These are phyloP conservation scores for Exophiala viscosa DNA, from an alignment of 2,329 filamentous ascomycete species.

Conservation along the genomic window DNA sequence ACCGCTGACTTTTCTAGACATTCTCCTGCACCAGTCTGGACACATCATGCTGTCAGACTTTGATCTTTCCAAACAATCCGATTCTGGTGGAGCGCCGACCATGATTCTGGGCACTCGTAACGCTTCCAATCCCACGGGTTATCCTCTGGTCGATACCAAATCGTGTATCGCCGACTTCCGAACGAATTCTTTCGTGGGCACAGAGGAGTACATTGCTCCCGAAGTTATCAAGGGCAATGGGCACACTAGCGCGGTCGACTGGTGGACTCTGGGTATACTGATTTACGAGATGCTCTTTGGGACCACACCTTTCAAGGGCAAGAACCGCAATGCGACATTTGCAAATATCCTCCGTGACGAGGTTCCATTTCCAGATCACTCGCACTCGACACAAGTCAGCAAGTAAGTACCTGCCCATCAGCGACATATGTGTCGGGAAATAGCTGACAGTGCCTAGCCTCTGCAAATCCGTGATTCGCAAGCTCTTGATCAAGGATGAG, in stretches of 20 bases:
- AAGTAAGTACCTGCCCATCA: conserved; percentile 63
- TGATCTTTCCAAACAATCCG: conserved; percentile 96
- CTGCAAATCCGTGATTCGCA: conserved; percentile 94
- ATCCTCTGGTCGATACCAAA: conserved; percentile 97
- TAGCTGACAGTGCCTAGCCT: conserved; percentile 57
- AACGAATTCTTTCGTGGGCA: conserved; percentile 97
- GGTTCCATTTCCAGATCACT: conserved; percentile 89
- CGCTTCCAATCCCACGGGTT: conserved; percentile 76
- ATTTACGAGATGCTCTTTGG: conserved; percentile 99
- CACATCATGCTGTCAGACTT: conserved; percentile 99
- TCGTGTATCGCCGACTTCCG: conserved; percentile 98
- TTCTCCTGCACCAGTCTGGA: conserved; percentile 95
- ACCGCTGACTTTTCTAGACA: conserved; percentile 63
- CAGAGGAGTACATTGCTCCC: conserved; percentile 97
- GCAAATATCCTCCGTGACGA: conserved; percentile 95
- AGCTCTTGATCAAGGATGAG: conserved; percentile 97
- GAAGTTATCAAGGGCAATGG: conserved; percentile 99
- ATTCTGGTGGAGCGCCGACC: conserved; percentile 88
- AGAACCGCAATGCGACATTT: conserved; percentile 97
- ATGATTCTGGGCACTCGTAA: conserved; percentile 90
- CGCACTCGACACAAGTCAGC: conserved; percentile 77
- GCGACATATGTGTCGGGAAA: background rate
- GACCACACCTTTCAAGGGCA: conserved; percentile 98
- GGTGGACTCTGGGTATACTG: conserved; percentile 97
- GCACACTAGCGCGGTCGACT: conserved; percentile 96